These are phyloP conservation scores for Lagenidium sp. DNA, from an alignment of 352 stramenopile genomes.

Conservation along the genomic window DNA sequence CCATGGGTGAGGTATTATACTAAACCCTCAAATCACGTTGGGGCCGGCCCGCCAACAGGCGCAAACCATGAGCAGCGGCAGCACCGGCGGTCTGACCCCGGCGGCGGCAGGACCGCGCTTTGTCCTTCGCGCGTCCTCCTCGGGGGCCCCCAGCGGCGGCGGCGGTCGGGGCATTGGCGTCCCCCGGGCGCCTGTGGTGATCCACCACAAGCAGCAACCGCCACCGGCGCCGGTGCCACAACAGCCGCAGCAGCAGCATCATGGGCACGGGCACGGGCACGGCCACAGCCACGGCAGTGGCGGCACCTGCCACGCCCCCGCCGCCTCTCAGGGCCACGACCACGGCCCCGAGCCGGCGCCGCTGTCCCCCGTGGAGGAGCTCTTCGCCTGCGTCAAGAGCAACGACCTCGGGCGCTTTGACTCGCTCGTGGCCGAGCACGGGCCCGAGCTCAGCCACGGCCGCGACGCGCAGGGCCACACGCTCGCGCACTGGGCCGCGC, in stretches of 20 bases:
- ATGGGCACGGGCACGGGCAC: background rate
- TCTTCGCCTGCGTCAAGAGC: slow-evolving; percentile 52
- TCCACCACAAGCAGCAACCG: slow-evolving; percentile 1
- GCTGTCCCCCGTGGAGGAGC: slow-evolving; percentile 38
- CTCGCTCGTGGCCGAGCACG: slow-evolving; percentile 33
- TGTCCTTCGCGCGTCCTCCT: no score
- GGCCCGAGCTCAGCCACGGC: slow-evolving; percentile 21
- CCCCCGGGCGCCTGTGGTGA: no score
- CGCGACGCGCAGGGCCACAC: slow-evolving; percentile 63
- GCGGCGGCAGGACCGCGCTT: no score
- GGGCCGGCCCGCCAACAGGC: no score
- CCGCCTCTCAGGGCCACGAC: background rate
- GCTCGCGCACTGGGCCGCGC: slow-evolving; percentile 59
- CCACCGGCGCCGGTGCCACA: slow-evolving; percentile 15
- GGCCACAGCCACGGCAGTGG: slow-evolving; percentile 1
- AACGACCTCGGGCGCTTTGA: slow-evolving; percentile 48
- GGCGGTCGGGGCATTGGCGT: no score
- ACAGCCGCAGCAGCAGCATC: slow-evolving; percentile 37
- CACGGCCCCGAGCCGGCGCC: background rate
- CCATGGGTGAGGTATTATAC: no score
- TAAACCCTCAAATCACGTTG: no score
- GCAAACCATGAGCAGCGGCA: no score
- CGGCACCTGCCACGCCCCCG: background rate
- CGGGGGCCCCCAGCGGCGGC: no score
- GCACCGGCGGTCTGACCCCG: no score